Conservation (phyloP, 1,284 basidiomycete genomes). For the Ustilago loliicola region DNA sequence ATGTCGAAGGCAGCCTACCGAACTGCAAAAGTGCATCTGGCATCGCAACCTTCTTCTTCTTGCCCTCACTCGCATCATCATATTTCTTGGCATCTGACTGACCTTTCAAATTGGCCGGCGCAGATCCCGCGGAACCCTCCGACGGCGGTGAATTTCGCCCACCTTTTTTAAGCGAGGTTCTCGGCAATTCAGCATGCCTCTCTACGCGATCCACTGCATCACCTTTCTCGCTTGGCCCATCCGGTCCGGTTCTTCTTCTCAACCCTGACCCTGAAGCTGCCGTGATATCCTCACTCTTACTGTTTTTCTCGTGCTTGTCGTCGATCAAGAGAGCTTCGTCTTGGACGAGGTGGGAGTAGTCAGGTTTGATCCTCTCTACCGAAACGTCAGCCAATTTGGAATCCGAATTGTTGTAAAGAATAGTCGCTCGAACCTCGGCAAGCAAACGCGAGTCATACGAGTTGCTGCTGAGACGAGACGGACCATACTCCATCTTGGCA, state of each 20-base stretch:
- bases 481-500: conserved; percentile 55
- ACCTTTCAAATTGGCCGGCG: conserved; percentile 1
- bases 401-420: neutral
- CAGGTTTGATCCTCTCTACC: conserved; percentile 20
- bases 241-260: conserved; percentile 18
- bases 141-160: neutral
- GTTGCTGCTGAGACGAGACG: conserved; percentile 43
- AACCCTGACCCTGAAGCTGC: conserved; percentile 9
- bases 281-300: conserved; percentile 12
- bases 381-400: neutral
- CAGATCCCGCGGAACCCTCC: neutral
- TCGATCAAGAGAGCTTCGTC: conserved; percentile 4
- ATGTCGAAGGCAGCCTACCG: conserved; percentile 43
- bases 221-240: conserved; percentile 1
- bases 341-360: conserved; percentile 31
- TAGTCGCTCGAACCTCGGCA: conserved; percentile 12
- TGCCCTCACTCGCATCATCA: neutral
- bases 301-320: conserved; percentile 9
- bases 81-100: neutral
- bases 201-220: neutral
- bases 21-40: conserved; percentile 52
- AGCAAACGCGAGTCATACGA: conserved; percentile 53
- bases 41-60: neutral
- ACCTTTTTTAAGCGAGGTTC: neutral
- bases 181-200: neutral